phyloP scores from a whole-genome alignment of 106 monocot genomes.

The Ottelia alismoides region DNA sequence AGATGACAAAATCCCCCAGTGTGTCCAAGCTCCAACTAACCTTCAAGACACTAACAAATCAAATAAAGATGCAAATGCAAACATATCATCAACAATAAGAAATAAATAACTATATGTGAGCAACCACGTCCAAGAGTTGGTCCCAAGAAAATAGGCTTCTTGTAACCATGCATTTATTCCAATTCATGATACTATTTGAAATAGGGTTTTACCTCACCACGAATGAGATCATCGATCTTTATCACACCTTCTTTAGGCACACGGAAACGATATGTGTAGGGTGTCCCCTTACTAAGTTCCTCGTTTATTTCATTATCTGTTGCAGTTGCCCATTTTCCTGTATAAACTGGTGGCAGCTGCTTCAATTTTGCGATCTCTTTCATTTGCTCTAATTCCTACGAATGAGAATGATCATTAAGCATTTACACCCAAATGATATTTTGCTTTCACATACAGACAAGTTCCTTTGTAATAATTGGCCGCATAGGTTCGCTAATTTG shows the following conservation, averaged over 20 bases:
- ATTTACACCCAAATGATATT: too few relatives aligned
- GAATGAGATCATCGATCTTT: slow-evolving; percentile 87
- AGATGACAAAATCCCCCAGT: slow-evolving; percentile 91
- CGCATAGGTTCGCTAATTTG: too few relatives aligned
- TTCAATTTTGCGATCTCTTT: slow-evolving; percentile 78
- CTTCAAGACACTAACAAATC: slow-evolving; percentile 68
- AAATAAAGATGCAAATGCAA: slow-evolving; percentile 24
- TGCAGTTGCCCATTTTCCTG: slow-evolving; percentile 89
- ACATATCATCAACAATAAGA: background rate
- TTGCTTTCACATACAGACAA: too few relatives aligned
- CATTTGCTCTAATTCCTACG: slow-evolving; percentile 96
- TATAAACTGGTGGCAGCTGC: slow-evolving; percentile 90
- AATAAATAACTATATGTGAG: too few relatives aligned
- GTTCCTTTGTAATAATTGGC: too few relatives aligned
- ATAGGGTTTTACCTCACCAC: slow-evolving; percentile 64
- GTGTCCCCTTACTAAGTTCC: slow-evolving; percentile 73
- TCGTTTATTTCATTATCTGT: slow-evolving; percentile 66
- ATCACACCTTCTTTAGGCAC: slow-evolving; percentile 80
- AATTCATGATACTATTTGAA: background rate
- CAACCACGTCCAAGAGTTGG: too few relatives aligned
- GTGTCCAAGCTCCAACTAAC: slow-evolving; percentile 92
- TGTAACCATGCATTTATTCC: background rate
- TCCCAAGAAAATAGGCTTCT: too few relatives aligned
- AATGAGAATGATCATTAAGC: too few relatives aligned
- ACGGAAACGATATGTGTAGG: slow-evolving; percentile 89